A percentile compares a stretch with the other conserved stretches of the same genome.
These are phyloP conservation scores for Xerocomus amazonicus DNA, from an alignment of 1,284 basidiomycete species.

Conservation along the genomic window DNA sequence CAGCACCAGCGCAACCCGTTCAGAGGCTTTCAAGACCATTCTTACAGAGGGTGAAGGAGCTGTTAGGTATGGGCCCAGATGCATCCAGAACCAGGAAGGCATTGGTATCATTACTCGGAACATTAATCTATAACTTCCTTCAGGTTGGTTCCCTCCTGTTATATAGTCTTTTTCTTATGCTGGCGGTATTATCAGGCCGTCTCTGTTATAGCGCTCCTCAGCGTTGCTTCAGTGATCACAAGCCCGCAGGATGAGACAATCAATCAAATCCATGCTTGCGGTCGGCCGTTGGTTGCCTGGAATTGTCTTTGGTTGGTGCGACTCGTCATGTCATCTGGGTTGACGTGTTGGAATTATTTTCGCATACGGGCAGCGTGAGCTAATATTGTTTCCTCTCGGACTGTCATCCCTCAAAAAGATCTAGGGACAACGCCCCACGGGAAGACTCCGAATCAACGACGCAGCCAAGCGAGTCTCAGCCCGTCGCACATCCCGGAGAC, in stretches of 20 bases:
- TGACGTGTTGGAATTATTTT: conserved; percentile 61
- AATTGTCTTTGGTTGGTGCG: conserved; percentile 64
- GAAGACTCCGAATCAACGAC: conserved; percentile 29
- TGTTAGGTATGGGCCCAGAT: conserved; percentile 56
- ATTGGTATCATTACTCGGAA: conserved; percentile 55
- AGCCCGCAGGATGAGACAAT: conserved; percentile 44
- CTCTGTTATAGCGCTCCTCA: conserved; percentile 52
- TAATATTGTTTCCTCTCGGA: background rate
- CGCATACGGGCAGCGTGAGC: conserved; percentile 46
- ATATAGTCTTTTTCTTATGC: conserved; percentile 10
- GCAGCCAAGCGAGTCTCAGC: conserved; percentile 15
- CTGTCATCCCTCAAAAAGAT: conserved; percentile 12
- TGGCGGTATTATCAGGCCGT: conserved; percentile 40
- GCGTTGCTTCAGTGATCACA: conserved; percentile 44
- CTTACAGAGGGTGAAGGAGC: conserved; percentile 34
- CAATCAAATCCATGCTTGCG: conserved; percentile 65
- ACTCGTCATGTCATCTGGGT: conserved; percentile 46
- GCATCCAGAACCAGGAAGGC: conserved; percentile 55
- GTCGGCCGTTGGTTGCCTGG: conserved; percentile 68
- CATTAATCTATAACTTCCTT: conserved; percentile 48
- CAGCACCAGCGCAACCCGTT: conserved; percentile 4
- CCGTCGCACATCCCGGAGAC: conserved; percentile 15
- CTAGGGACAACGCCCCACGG: conserved; percentile 26
- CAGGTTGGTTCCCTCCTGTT: conserved; percentile 46
- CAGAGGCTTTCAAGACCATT: conserved; percentile 14